A percentile compares a stretch with the other conserved stretches of the same genome.
phyloP scores from a whole-genome alignment of 768 basidiomycete species.

The Trametes cingulata region DNA sequence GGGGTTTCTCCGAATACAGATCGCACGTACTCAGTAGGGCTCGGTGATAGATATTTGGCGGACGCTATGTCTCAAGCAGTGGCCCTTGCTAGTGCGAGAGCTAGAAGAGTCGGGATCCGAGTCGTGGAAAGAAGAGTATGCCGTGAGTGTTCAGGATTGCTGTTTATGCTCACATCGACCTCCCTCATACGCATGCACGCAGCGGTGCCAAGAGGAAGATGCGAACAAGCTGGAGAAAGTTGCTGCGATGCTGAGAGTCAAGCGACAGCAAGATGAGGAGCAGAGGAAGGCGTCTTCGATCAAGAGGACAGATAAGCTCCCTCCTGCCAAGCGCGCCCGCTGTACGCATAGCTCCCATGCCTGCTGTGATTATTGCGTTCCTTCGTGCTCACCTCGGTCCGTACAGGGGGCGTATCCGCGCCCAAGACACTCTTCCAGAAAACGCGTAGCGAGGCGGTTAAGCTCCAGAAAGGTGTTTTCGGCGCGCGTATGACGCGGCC shows the following conservation, averaged over 20 bases:
- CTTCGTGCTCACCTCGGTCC: background rate
- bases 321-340: slow-evolving; percentile 63
- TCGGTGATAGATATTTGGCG: slow-evolving; percentile 63
- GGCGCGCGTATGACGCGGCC: slow-evolving; percentile 54
- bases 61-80: slow-evolving; percentile 59
- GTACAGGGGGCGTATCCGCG: slow-evolving; percentile 39
- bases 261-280: slow-evolving; percentile 69
- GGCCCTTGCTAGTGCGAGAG: slow-evolving; percentile 53
- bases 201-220: slow-evolving; percentile 47
- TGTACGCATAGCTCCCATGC: slow-evolving; percentile 44
- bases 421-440: slow-evolving; percentile 80
- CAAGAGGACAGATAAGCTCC: slow-evolving; percentile 70
- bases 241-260: slow-evolving; percentile 33
- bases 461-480: slow-evolving; percentile 63
- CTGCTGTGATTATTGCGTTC: background rate
- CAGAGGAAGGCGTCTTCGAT: slow-evolving; percentile 78
- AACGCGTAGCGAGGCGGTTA: slow-evolving; percentile 68
- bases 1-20: slow-evolving; percentile 9
- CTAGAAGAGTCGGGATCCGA: slow-evolving; percentile 43
- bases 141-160: slow-evolving; percentile 43
- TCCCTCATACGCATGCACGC: slow-evolving; percentile 15
- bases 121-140: slow-evolving; percentile 71
- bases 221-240: slow-evolving; percentile 58
- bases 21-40: background rate
- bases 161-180: background rate